Conservation (phyloP, 345 rosid genomes). For the Populus pruinosa region DNA sequence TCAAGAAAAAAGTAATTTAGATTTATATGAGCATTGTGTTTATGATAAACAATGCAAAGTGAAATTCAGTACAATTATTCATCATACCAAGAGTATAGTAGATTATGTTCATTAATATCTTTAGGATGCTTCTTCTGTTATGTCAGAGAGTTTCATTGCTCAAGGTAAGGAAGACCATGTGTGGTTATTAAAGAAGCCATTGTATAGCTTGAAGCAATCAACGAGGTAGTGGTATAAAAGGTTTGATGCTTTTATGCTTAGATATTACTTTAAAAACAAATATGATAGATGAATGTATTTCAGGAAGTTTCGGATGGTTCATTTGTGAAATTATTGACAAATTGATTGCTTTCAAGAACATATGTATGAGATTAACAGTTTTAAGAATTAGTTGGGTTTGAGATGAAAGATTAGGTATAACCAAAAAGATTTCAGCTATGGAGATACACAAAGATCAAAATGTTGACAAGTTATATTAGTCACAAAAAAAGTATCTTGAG, state of each 20-base stretch:
- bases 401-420: background rate
- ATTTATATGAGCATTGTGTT: background rate
- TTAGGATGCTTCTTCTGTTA: background rate
- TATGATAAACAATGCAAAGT: background rate
- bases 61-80: background rate
- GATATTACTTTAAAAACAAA: no score
- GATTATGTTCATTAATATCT: background rate
- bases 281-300: no score
- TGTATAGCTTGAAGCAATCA: no score
- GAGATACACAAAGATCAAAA: background rate
- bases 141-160: background rate
- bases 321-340: background rate
- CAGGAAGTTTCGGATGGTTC: no score
- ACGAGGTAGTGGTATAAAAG: no score
- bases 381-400: background rate
- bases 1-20: no score
- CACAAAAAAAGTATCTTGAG: background rate
- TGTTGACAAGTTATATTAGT: background rate
- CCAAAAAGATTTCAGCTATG: background rate
- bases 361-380: background rate
- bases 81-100: background rate
- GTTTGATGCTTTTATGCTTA: no score
- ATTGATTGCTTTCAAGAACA: background rate
- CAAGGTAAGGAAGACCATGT: background rate
- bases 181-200: background rate